Evolutionary conservation across 2,329 filamentous ascomycete genomes (phyloP), one percentile per base, ranked within the genome.

Genomic region (Fonsecaea monophora): DNA sequence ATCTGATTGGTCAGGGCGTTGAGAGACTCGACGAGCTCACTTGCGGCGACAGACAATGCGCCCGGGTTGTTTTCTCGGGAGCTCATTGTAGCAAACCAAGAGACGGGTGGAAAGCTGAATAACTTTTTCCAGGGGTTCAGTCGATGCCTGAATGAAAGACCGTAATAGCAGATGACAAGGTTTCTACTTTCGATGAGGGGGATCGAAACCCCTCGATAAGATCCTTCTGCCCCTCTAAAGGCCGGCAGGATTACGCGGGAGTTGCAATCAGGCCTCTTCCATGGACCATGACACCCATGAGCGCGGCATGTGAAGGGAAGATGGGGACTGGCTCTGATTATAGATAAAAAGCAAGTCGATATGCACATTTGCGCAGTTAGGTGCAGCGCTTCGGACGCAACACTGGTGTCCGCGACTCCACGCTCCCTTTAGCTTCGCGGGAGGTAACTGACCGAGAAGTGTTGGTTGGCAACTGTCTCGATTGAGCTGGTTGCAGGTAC

Each of bases 1-100:
- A 55, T 55, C 35, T 55, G 53, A 34, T 35, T 55, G 13, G 53
- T 55, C n/a, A 55, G 53, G 53, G 53, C 30, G 53, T 34, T 55
- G 15, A 55, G 35, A 30, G 53, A 55, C 35, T 30, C 53, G 10
- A 55, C 30, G 35, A 55, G 53, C 21, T 55, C 53, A 18, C 35
- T 38, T 38, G 53, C 21, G 30, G 53, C 53, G 25, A 18, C 53
- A 38, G 34, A 25, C 15, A 55, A 25, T 13, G 53, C 25, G 35
- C 25, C 8, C 40, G 53, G 53, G 53, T 34, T 10, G 15, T 34
- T 38, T 55, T 5, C 53, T 55, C n/a, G 18, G 56, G 56, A 60
- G 38, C 35, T 18, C 40, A 60, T 60, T n/a, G 25, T 45, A 30
- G 42, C 42, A 48, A 12, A 42, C 15, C 40, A n/a, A 4, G 40